A percentile compares a stretch with the other conserved stretches of the same genome.
These are phyloP conservation scores for Epichloe brachyelytri DNA, from an alignment of 2,329 filamentous ascomycete species.

Conservation along the genomic window DNA sequence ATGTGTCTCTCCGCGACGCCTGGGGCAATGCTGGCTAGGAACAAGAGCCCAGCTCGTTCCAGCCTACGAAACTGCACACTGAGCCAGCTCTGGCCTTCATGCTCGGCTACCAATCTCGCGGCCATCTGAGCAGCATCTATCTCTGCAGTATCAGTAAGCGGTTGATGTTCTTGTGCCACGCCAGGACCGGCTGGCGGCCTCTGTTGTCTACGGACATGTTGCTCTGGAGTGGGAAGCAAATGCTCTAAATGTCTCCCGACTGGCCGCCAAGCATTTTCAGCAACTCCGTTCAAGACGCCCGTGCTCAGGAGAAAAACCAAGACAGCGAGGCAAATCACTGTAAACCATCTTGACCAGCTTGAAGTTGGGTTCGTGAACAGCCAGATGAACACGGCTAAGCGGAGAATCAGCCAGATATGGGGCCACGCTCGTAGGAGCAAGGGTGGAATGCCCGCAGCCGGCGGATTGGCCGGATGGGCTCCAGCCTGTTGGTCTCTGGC, in stretches of 20 bases:
- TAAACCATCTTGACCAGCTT: slow-evolving; percentile 47
- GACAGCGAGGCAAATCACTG: slow-evolving; percentile 39
- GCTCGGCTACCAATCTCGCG: slow-evolving; percentile 36
- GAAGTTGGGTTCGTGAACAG: slow-evolving; percentile 47
- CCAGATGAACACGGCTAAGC: slow-evolving; percentile 48
- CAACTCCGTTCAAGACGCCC: slow-evolving; percentile 42
- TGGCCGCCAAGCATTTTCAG: slow-evolving; percentile 42
- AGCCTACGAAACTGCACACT: slow-evolving; percentile 33
- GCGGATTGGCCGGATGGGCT: slow-evolving; percentile 28
- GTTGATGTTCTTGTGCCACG: slow-evolving; percentile 15
- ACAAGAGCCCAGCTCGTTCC: slow-evolving; percentile 48
- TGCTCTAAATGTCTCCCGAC: slow-evolving; percentile 46
- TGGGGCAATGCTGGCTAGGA: slow-evolving; percentile 52
- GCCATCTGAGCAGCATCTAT: slow-evolving; percentile 39
- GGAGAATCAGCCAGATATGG: slow-evolving; percentile 48
- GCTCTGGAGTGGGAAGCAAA: slow-evolving; percentile 39
- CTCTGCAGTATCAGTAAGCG: slow-evolving; percentile 14
- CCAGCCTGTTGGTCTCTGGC: slow-evolving; percentile 1
- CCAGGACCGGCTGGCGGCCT: slow-evolving; percentile 11
- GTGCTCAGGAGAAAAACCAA: slow-evolving; percentile 47
- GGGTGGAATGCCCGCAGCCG: slow-evolving; percentile 19
- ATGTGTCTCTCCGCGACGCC: slow-evolving; percentile 55
- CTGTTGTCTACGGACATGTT: slow-evolving; percentile 7
- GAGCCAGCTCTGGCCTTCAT: slow-evolving; percentile 20
- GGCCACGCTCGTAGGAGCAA: slow-evolving; percentile 34